phyloP scores from a whole-genome alignment of 164 flowering plant species.

The Nymphaea thermarum region DNA sequence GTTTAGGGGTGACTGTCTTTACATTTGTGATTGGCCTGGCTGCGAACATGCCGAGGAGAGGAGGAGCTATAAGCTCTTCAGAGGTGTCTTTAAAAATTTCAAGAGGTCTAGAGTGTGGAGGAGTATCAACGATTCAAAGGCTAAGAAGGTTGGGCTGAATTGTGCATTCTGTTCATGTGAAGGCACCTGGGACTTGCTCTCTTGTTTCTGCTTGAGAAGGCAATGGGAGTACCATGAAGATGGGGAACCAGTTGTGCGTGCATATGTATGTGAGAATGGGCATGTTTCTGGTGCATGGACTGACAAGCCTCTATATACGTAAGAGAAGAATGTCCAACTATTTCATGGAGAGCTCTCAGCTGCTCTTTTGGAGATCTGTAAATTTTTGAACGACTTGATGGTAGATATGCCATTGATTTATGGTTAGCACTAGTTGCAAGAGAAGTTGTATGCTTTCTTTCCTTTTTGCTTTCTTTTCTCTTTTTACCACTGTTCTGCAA shows the following conservation, averaged over 20 bases:
- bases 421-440: too few species aligned
- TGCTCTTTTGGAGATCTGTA: too few species aligned
- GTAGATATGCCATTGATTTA: too few species aligned
- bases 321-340: background rate
- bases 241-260: constrained; percentile 95
- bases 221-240: constrained; percentile 85
- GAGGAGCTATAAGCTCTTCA: constrained; percentile 78
- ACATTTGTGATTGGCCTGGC: constrained; percentile 94
- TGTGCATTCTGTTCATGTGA: constrained; percentile 78
- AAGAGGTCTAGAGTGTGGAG: constrained; percentile 85
- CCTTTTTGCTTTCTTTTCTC: too few species aligned
- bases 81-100: constrained; percentile 86
- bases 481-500: too few species aligned
- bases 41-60: constrained; percentile 83
- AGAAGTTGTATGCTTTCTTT: too few species aligned
- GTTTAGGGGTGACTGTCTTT: constrained; percentile 77
- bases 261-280: constrained; percentile 95
- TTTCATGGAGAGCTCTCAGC: too few species aligned
- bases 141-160: constrained; percentile 44
- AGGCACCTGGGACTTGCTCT: constrained; percentile 84
- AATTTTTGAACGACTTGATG: too few species aligned
- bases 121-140: constrained; percentile 68
- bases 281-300: constrained; percentile 99
- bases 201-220: constrained; percentile 82
- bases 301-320: constrained; percentile 71